phyloP scores from a whole-genome alignment of 192 early-diverging fungal genomes.

The Coemansia sp. region DNA sequence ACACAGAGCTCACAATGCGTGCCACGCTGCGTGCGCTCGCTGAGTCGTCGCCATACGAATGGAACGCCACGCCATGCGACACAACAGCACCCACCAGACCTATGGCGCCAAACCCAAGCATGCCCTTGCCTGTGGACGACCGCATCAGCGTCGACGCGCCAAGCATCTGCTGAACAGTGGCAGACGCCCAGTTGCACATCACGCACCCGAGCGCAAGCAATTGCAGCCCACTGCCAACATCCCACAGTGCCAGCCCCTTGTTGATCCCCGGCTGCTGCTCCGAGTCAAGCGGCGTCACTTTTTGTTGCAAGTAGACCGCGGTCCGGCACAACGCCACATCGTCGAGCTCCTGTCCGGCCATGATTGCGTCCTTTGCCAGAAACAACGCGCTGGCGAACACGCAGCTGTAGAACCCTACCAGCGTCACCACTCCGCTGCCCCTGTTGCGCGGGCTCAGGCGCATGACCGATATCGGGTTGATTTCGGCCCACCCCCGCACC shows the following conservation, averaged over 20 bases:
- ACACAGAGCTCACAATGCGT: constrained; percentile 20
- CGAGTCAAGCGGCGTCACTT: constrained; percentile 30
- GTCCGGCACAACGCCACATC: constrained; percentile 40
- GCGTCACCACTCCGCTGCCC: constrained; percentile 17
- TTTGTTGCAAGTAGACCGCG: constrained; percentile 28
- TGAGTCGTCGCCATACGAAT: constrained; percentile 6
- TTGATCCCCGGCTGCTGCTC: constrained; percentile 32
- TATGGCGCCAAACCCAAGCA: constrained; percentile 26
- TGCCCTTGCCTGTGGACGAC: constrained; percentile 5
- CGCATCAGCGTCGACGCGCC: constrained; percentile 25
- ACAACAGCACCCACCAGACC: constrained; percentile 17
- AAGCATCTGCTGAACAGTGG: constrained; percentile 25
- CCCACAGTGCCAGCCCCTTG: constrained; percentile 41
- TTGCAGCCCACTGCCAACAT: constrained; percentile 34
- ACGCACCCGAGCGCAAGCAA: constrained; percentile 36
- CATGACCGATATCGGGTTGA: constrained; percentile 30
- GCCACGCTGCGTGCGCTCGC: constrained; percentile 38
- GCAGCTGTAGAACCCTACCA: constrained; percentile 38
- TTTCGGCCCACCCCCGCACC: constrained; percentile 33
- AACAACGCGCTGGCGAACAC: constrained; percentile 30
- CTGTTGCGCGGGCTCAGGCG: constrained; percentile 26
- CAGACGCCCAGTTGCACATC: constrained; percentile 30
- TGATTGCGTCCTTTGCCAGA: constrained; percentile 43
- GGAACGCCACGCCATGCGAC: constrained; percentile 33
- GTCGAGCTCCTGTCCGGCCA: constrained; percentile 46